phyloP scores from a whole-genome alignment of 768 basidiomycete genomes.

The Tricholoma terreum region DNA sequence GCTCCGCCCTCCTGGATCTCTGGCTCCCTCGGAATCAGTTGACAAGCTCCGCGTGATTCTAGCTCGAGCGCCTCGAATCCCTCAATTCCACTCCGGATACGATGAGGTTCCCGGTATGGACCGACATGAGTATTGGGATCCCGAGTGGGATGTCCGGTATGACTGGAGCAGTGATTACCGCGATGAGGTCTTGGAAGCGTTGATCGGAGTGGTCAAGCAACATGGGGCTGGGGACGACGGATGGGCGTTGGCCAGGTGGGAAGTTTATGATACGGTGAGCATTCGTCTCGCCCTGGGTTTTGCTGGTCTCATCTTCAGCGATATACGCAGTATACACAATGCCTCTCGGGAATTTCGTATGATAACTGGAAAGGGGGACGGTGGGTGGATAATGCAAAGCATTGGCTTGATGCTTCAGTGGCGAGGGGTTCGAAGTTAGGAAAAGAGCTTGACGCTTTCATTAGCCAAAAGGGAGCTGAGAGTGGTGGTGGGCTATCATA shows the following conservation, averaged over 20 bases:
- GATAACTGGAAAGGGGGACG: background rate
- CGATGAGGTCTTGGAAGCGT: background rate
- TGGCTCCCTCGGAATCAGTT: background rate
- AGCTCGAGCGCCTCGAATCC: no score
- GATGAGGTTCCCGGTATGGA: background rate
- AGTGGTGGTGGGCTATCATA: no score
- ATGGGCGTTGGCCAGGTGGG: background rate
- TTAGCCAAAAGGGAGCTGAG: no score
- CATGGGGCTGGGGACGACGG: background rate
- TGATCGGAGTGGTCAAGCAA: background rate
- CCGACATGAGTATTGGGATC: background rate
- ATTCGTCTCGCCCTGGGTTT: background rate
- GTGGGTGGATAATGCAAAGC: background rate
- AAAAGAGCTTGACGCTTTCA: no score
- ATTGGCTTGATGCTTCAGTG: background rate
- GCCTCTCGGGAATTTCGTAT: background rate
- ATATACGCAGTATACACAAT: background rate
- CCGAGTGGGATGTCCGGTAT: background rate
- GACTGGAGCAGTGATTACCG: background rate
- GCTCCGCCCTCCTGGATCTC: background rate
- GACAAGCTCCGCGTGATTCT: background rate
- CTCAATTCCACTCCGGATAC: background rate
- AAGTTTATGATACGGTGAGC: background rate
- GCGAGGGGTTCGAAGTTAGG: background rate
- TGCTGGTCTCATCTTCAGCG: background rate